Percentiles rank a stretch among this genome's conserved stretches.
Evolutionary conservation across 495 filamentous ascomycete genomes (phyloP).

Genomic region (Aspergillus wentii): DNA sequence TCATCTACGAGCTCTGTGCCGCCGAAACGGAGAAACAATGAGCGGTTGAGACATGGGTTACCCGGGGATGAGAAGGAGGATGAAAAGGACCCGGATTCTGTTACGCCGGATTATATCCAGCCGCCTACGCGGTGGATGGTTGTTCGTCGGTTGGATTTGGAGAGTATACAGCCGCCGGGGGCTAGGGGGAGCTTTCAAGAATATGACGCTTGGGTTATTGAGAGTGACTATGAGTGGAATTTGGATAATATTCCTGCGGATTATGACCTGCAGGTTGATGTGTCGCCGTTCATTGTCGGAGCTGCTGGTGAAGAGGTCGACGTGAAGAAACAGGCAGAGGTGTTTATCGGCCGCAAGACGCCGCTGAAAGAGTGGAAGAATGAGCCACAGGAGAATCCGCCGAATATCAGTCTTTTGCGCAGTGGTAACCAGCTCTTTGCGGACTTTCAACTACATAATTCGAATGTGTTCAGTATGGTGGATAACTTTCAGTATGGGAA

Average conservation of each 20-base stretch:
- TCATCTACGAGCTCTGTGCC: slow-evolving; percentile 7
- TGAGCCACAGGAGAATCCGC: too few relatives aligned
- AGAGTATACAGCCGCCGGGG: slow-evolving; percentile 7
- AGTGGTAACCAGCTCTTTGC: slow-evolving; percentile 44
- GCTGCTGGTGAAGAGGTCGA: background rate
- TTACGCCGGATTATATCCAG: slow-evolving; percentile 1
- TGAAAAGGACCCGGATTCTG: background rate
- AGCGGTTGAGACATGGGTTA: slow-evolving; percentile 4
- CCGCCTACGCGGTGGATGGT: slow-evolving; percentile 43
- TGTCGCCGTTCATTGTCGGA: slow-evolving; percentile 39
- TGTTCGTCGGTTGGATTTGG: slow-evolving; percentile 23
- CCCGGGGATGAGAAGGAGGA: background rate
- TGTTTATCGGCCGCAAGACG: slow-evolving; percentile 42
- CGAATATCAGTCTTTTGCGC: slow-evolving; percentile 23
- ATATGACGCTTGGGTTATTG: slow-evolving; percentile 42
- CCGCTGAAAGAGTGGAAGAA: slow-evolving; percentile 12
- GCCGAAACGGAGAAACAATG: slow-evolving; percentile 1
- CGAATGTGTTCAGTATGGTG: slow-evolving; percentile 46
- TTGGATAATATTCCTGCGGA: slow-evolving; percentile 24
- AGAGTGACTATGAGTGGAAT: slow-evolving; percentile 36
- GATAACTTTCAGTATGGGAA: slow-evolving; percentile 39
- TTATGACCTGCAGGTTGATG: slow-evolving; percentile 43
- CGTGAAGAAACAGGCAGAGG: slow-evolving; percentile 37
- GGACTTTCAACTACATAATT: slow-evolving; percentile 45
- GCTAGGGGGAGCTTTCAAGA: slow-evolving; percentile 21